Evolutionary conservation across 2,329 filamentous ascomycete genomes (phyloP), one percentile per base, ranked within the genome.

Genomic region (Arthrobotrys sphaeroides): DNA sequence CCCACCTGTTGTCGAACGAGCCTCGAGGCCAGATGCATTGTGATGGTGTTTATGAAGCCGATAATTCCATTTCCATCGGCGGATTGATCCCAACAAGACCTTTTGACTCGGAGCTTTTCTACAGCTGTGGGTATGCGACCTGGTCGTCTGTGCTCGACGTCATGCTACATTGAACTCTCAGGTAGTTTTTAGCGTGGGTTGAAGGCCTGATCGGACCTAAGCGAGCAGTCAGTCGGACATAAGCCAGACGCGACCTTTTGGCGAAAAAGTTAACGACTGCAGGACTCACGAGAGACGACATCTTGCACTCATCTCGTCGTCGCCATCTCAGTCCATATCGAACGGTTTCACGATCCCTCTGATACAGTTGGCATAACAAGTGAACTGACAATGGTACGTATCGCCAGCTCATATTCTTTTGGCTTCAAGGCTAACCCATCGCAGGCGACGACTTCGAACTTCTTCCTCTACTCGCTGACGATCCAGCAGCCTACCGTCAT

Each of bases 391-490:
- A 75, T 75, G 72, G 72, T 75, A 75, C 24, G 64, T 33, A 36
- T n/a, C 42, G 1, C 33, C 16, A 16, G 9, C 24, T 26, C 28
- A 16, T n/a, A 22, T 22, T 10, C 31, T 42, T 18, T 22, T 26
- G 16, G n/a, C 6, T 53, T 22, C 9, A 18, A 26, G n/a, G n/a
- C 72, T 75, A 69, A 75, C 22, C 7, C 22, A 40, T 31, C 42
- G 42, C 33, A 98, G 95, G 94, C 95, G 85, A 96, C 94, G 82
- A 97, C 94, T 77, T 97, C 94, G 79, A 94, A 94, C 83, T 96
- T 97, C 93, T 97, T 97, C 83, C 90, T 99, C 85, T 99, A 99
- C 85, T 95, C 93, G 81, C 87, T 99, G 85, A 98, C 95, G 79
- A 90, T 99, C 81, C 93, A 97, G 84, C 91, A 92, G 80, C 92